phyloP scores from a whole-genome alignment of 495 filamentous ascomycete species.

The Penicillium chermesinum region DNA sequence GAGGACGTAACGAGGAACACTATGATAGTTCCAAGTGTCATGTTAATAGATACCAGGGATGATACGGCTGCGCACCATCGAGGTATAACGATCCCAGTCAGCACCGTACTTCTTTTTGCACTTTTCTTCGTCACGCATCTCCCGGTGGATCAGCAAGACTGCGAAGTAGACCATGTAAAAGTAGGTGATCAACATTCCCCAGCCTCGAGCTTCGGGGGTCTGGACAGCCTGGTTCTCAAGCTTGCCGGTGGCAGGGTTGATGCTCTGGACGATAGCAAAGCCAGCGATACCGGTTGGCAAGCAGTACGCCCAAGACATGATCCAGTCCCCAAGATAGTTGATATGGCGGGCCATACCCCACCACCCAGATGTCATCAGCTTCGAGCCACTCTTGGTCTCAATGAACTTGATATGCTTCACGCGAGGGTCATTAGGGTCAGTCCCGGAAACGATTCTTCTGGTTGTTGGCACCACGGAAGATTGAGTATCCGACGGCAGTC shows the following conservation, averaged over 20 bases:
- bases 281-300: slow-evolving; percentile 86
- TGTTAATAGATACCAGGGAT: slow-evolving; percentile 82
- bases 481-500: slow-evolving; percentile 67
- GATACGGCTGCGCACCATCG: slow-evolving; percentile 77
- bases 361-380: slow-evolving; percentile 84
- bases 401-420: slow-evolving; percentile 82
- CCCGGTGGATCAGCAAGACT: slow-evolving; percentile 82
- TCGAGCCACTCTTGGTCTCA: slow-evolving; percentile 74
- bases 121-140: slow-evolving; percentile 87
- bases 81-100: slow-evolving; percentile 89
- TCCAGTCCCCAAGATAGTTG: slow-evolving; percentile 98
- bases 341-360: slow-evolving; percentile 92
- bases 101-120: slow-evolving; percentile 87
- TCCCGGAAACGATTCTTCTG: slow-evolving; percentile 94
- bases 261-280: slow-evolving; percentile 53
- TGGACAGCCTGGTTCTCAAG: slow-evolving; percentile 57
- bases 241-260: slow-evolving; percentile 46
- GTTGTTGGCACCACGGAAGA: slow-evolving; percentile 88
- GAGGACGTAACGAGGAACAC: no score
- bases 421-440: slow-evolving; percentile 74
- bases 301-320: slow-evolving; percentile 87
- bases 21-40: neutral
- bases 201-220: slow-evolving; percentile 64
- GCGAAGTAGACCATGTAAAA: slow-evolving; percentile 96
- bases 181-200: slow-evolving; percentile 85